Evolutionary conservation across 176 grass and related monocot genomes (phyloP), one percentile per base, ranked within the genome.

Genomic region (Microstegium vimineum): DNA sequence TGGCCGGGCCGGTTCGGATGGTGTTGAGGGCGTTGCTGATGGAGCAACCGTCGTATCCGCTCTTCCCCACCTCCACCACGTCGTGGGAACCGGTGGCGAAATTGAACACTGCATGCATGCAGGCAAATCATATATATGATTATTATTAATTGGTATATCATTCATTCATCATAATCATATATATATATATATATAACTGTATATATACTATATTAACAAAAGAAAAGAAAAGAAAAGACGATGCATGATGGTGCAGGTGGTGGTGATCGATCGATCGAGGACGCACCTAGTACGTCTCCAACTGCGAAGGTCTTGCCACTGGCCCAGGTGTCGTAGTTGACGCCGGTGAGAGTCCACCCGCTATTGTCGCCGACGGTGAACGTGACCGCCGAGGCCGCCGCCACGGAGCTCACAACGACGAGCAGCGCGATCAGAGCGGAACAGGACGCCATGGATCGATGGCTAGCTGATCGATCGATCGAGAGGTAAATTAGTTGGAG

Each of bases 281-380:
- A 70, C 87, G 80, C 28, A 99, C 96, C 14, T 18, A 99, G 83
- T 6, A n/a, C 32, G 71, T 99, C 93, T 49, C 91, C 93, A 6
- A 20, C 61, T 1, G 0, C 0, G 77, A 95, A 90, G 70, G 0
- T 83, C 61, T 95, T 81, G 63, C 67, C 82, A 4, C 22, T 83
- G 8, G 36, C 0, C 96, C 96, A 99, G 18, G 1, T 38, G 51
- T 1, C 0, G 85, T 94, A 99, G 38, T 92, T 8, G 16, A 33
- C 0, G 49, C 5, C 6, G 41, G 5, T 6, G 11, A 5, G 14
- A 1, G 28, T 14, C 96, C 96, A 99, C 17, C 96, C 96, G 10
- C 32, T 13, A 0, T 0, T 0, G 6, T 83, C 91, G 18, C 96
- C 96, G n/a, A 99, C 96, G 60, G 34, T 86, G 87, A 59, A 81